These are phyloP conservation scores for Chytriomyces hyalinus DNA, from an alignment of 192 early-diverging fungal species.

Conservation along the genomic window DNA sequence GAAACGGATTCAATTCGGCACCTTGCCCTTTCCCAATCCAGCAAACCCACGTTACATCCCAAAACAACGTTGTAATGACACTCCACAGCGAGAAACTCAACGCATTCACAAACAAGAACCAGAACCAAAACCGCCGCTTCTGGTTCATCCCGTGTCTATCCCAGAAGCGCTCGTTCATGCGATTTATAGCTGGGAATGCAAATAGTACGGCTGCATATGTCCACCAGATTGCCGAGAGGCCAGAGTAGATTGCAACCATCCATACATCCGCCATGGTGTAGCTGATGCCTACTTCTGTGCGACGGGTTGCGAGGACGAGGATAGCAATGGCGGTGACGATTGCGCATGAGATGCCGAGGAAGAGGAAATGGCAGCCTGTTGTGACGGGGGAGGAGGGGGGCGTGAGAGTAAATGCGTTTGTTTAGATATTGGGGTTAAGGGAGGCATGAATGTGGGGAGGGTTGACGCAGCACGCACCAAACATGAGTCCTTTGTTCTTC, in stretches of 20 bases:
- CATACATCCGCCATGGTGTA: constrained; percentile 10
- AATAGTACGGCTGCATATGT: neutral
- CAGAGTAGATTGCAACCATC: constrained; percentile 13
- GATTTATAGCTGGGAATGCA: neutral
- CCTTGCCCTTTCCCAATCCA: constrained; percentile 28
- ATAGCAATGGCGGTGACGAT: constrained; percentile 25
- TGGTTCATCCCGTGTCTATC: neutral
- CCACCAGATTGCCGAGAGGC: constrained; percentile 18
- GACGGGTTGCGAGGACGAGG: neutral
- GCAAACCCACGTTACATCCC: constrained; percentile 33
- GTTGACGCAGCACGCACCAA: too few relatives aligned
- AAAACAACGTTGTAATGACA: constrained; percentile 35
- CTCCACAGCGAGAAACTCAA: constrained; percentile 2
- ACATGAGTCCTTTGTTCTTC: too few relatives aligned
- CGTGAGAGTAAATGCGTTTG: neutral
- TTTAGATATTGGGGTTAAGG: too few relatives aligned
- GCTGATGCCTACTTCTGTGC: neutral
- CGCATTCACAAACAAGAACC: constrained; percentile 22
- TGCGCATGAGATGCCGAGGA: constrained; percentile 11
- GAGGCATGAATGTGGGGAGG: too few relatives aligned
- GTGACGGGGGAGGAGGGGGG: neutral
- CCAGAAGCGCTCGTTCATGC: constrained; percentile 3
- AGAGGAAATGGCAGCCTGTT: constrained; percentile 19
- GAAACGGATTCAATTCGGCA: constrained; percentile 31
- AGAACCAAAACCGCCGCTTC: constrained; percentile 25